These are phyloP conservation scores for Babesia bovis DNA, from an alignment of 169 alveolate genomes.

Conservation along the genomic window DNA sequence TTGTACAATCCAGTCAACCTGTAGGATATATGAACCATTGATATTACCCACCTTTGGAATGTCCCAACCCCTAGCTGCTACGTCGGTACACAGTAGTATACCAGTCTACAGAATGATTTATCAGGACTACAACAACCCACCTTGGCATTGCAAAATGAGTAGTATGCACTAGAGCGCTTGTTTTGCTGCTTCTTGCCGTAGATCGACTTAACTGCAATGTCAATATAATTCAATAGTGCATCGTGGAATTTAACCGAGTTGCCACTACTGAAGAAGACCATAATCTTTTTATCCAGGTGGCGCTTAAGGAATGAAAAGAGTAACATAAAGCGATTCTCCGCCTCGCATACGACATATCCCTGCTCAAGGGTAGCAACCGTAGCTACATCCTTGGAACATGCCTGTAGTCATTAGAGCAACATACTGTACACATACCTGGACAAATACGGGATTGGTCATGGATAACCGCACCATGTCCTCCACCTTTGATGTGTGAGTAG, in stretches of 20 bases:
- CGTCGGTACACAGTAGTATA: conserved; percentile 97
- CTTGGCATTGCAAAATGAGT: conserved; percentile 92
- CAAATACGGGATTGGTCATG: conserved; percentile 91
- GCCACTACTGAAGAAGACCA: conserved; percentile 98
- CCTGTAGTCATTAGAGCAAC: neutral
- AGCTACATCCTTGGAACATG: conserved; percentile 76
- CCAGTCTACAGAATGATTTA: too few relatives aligned
- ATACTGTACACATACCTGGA: conserved; percentile 79
- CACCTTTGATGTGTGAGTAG: conserved; percentile 96
- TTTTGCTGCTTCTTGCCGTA: conserved; percentile 97
- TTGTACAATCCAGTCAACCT: conserved; percentile 98
- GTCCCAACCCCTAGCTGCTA: conserved; percentile 99
- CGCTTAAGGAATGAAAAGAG: conserved; percentile 95
- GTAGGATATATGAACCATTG: neutral
- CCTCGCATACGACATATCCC: conserved; percentile 95
- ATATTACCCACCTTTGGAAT: conserved; percentile 88
- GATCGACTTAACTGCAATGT: conserved; percentile 92
- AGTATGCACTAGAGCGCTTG: conserved; percentile 91
- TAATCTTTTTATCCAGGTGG: conserved; percentile 89
- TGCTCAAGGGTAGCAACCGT: conserved; percentile 96
- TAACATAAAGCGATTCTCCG: conserved; percentile 93
- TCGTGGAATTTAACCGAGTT: conserved; percentile 97
- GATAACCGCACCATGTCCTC: conserved; percentile 95
- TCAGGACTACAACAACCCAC: too few relatives aligned
- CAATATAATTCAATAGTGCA: conserved; percentile 96